Percentiles rank a stretch among this genome's conserved stretches.
Evolutionary conservation across 2,329 filamentous ascomycete species (phyloP).

Genomic region (Fusarium sp.): DNA sequence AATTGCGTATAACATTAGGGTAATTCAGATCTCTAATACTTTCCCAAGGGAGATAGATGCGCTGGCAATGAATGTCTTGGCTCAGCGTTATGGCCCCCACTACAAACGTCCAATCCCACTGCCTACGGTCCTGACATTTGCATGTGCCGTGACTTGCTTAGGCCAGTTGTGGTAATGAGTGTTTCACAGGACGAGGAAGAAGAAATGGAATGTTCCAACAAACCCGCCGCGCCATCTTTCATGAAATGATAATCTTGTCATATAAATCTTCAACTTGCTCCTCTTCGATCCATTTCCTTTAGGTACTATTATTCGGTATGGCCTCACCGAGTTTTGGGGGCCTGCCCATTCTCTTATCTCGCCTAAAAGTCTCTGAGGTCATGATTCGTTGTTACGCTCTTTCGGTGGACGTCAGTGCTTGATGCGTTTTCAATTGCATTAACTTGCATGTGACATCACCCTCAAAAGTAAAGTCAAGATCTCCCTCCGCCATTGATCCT

Average conservation of each 20-base stretch:
- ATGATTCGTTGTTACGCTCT: constrained; percentile 32
- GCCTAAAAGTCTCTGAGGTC: constrained; percentile 36
- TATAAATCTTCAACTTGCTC: background rate
- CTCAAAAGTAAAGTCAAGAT: constrained; percentile 20
- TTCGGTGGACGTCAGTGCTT: constrained; percentile 24
- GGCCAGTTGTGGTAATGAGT: constrained; percentile 5
- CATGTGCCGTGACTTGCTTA: constrained; percentile 27
- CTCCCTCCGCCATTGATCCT: constrained; percentile 22
- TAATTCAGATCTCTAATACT: background rate
- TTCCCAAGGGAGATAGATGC: background rate
- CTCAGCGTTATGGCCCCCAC: constrained; percentile 17
- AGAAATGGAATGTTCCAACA: constrained; percentile 10
- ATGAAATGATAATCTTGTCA: background rate
- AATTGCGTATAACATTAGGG: background rate
- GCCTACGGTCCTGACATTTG: constrained; percentile 30
- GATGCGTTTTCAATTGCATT: constrained; percentile 3
- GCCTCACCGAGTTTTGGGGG: constrained; percentile 13
- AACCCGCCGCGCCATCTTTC: background rate
- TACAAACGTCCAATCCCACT: constrained; percentile 25
- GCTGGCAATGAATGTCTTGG: constrained; percentile 10
- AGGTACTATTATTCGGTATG: background rate
- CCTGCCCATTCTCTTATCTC: constrained; percentile 16
- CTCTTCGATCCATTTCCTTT: background rate
- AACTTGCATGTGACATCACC: constrained; percentile 48
- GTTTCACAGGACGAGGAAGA: constrained; percentile 22